Conservation (phyloP, 805 yeast species). For the Kurtzmaniella fragi region DNA sequence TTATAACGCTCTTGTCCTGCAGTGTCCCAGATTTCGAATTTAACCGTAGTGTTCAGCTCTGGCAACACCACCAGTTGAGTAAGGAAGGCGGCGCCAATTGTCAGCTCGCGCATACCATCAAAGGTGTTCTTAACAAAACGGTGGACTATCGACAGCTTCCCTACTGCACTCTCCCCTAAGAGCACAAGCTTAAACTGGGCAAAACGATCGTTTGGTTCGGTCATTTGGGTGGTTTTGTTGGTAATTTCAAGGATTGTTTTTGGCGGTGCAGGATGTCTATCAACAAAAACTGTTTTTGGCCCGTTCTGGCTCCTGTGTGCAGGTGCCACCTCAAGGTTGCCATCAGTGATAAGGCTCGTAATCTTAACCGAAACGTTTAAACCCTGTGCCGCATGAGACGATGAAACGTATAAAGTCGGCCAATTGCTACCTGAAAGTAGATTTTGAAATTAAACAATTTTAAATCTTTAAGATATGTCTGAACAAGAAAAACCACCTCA, state of each 20-base stretch:
- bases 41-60: slow-evolving; percentile 47
- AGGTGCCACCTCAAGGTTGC: too few relatives aligned
- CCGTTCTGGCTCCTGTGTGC: too few relatives aligned
- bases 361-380: too few relatives aligned
- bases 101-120: slow-evolving; percentile 69
- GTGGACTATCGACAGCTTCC: slow-evolving; percentile 55
- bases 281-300: not conserved
- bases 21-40: slow-evolving; percentile 86
- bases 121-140: slow-evolving; percentile 71
- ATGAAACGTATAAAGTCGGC: too few relatives aligned
- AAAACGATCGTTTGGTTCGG: slow-evolving; percentile 14
- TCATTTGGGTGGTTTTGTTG: not conserved
- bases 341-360: too few relatives aligned
- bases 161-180: slow-evolving; percentile 80
- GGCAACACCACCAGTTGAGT: slow-evolving; percentile 62
- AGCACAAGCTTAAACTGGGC: slow-evolving; percentile 60
- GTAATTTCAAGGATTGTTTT: not conserved
- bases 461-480: too few relatives aligned
- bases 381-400: too few relatives aligned
- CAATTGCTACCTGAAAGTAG: too few relatives aligned
- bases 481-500: too few relatives aligned
- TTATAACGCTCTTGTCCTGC: slow-evolving; percentile 74
- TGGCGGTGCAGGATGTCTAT: not conserved
- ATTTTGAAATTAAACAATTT: too few relatives aligned
- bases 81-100: slow-evolving; percentile 81